Evolutionary conservation across 2,329 filamentous ascomycete species (phyloP), one percentile per base, ranked within the genome.

Genomic region (Falciphora oryzae): DNA sequence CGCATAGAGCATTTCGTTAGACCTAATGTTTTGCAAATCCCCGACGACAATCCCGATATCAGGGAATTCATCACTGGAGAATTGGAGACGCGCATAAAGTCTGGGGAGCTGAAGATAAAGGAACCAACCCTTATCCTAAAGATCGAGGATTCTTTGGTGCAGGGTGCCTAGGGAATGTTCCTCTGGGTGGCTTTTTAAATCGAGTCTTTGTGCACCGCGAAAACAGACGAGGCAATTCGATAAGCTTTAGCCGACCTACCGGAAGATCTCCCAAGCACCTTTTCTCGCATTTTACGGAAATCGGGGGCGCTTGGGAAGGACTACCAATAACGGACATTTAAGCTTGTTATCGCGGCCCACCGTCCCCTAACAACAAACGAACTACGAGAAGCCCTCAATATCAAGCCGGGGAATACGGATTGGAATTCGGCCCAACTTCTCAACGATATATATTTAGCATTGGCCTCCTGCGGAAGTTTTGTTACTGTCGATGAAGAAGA

Each of bases 311-410:
- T 25, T 29, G 67, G 64, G 31, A 63, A 63, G 59, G 38, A 61
- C 1, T 73, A 71, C 22, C 73, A 76, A 59, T 67, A 18, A 6
- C 66, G 28, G 3, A 73, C 72, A 3, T 66, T 80, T 0, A 66
- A 77, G 22, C 63, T 79, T 38, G 32, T 80, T 0, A 62, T 68
- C 0, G 70, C 67, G 0, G 75, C 75, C 13, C 62, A 53, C 0
- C 71, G 73, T 10, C 72, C 75, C 0, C 65, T 80, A 8, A 74
- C 71, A 0, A 66, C 61, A 0, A 69, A 74, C 0, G 74, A 80
- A 61, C 68, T 81, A 60, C 70, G 72, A 25, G 77, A 80, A 70
- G 76, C 76, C 6, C 62, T 78, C 0, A 77, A 76, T 22, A 74
- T 81, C 0, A 65, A 65, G 2, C 71, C 73, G 7, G 75, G 76